Base-by-base conservation (phyloP, 352 stramenopile genomes). In the Blastocystis sp. region DNA sequence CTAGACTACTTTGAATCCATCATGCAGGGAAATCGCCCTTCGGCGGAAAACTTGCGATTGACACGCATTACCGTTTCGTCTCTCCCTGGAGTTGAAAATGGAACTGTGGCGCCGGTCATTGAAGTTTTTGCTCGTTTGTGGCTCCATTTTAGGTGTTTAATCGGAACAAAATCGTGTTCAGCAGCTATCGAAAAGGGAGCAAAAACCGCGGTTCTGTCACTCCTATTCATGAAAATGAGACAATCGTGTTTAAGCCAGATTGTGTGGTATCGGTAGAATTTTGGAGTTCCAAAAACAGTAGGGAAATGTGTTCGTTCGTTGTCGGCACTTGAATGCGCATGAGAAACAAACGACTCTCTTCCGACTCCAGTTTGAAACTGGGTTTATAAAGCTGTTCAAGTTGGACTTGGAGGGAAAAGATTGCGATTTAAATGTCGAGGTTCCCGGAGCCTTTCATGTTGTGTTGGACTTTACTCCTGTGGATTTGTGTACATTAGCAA, bases 381-480 rank as follows among this genome's bases (percentile, higher is more conserved):
- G 73, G 20, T 82, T 82, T 41, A 29, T 82, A 8, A 55, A 82
- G 54, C 56, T 82, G 47, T 82, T 66, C 39, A 82, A 64, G 23
- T 15, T 82, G 37, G 47, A 82, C 11, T 63, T 64, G 6, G 53
- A 37, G 7, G 34, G 13, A 41, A 64, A 63, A 3, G 73, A 82
- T n/a, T 26, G 56, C n/a, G 73, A 82, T 41, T 26, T 50, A 1
- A 68, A 47, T 3, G 39, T 82, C 20, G 23, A 23, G 73, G 4
- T 82, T 6, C 53, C 73, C 18, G 18, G 39, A 0, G 39, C 39
- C 3, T 68, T 82, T 29, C 47, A 37, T 20, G 29, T 82, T 7
- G 41, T 64, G 20, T 45, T 55, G 4, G 73, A 82, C 41, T 82
- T 82, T 54, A 15, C 68, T 4, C 73, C 73, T 1, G 50, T 82